A percentile compares a stretch with the other conserved stretches of the same genome.
phyloP scores from a whole-genome alignment of 805 yeast species.

The Teunomyces pallodes region DNA sequence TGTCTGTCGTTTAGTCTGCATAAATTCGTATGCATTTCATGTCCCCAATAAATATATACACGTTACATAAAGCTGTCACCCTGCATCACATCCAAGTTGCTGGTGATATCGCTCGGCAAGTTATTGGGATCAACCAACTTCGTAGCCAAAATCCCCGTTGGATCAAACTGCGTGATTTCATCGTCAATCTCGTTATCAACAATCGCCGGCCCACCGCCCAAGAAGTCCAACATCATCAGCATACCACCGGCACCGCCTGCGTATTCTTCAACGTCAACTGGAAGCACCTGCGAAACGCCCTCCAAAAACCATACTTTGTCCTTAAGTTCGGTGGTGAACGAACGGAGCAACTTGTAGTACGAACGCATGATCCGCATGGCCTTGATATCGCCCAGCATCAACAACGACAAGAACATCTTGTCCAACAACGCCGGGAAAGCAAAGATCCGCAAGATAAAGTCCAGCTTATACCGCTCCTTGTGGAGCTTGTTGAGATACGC shows the following conservation, averaged over 20 bases:
- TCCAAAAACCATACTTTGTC: conserved; percentile 92
- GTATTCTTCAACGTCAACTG: conserved; percentile 88
- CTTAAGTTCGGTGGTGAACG: conserved; percentile 82
- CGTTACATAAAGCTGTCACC: conserved; percentile 39
- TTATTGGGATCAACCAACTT: conserved; percentile 54
- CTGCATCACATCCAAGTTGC: conserved; percentile 50
- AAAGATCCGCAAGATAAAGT: conserved; percentile 81
- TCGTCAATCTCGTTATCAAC: conserved; percentile 39
- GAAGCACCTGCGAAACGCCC: conserved; percentile 84
- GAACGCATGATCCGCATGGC: conserved; percentile 91
- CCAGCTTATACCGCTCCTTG: conserved; percentile 78
- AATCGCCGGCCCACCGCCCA: conserved; percentile 62
- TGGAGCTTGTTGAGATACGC: conserved; percentile 83
- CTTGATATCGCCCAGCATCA: conserved; percentile 80
- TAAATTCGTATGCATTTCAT: too few relatives aligned
- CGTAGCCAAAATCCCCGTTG: conserved; percentile 42
- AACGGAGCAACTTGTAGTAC: conserved; percentile 76
- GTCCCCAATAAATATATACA: conserved; percentile 1
- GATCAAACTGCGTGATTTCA: conserved; percentile 41
- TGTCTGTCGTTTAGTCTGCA: too few relatives aligned
- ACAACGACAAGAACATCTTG: conserved; percentile 67
- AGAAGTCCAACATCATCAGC: conserved; percentile 87
- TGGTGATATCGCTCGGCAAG: conserved; percentile 54
- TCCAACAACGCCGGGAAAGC: conserved; percentile 93
- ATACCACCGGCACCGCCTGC: conserved; percentile 85